These are phyloP conservation scores for Medicago lupulina DNA, from an alignment of 306 rosid genomes.

Conservation along the genomic window DNA sequence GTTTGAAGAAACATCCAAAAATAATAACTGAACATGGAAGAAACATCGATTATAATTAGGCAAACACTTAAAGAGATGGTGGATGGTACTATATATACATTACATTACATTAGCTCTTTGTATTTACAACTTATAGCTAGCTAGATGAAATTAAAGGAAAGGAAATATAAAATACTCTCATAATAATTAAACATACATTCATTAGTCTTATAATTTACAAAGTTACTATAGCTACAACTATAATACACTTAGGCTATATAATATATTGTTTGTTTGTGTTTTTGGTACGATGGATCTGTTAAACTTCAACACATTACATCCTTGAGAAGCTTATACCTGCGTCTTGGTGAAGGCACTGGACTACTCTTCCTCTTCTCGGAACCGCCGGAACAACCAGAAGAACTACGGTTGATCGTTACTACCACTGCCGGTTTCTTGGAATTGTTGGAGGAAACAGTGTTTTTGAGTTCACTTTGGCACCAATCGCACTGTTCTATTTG, in stretches of 20 bases:
- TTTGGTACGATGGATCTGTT: no score
- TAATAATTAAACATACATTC: constrained; percentile 1
- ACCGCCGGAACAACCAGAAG: constrained; percentile 58
- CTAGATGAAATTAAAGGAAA: not conserved
- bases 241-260: not conserved
- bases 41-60: no score
- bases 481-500: constrained; percentile 81
- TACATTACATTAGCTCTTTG: no score
- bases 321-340: constrained; percentile 99
- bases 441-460: constrained; percentile 42
- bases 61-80: no score
- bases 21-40: no score
- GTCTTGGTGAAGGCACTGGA: constrained; percentile 78
- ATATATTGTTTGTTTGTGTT: no score
- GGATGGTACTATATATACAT: no score
- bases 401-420: constrained; percentile 41
- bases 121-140: no score
- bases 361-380: constrained; percentile 51
- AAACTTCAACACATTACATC: constrained; percentile 77
- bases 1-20: no score
- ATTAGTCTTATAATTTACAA: constrained; percentile 30
- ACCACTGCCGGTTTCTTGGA: constrained; percentile 49
- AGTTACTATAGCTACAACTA: constrained; percentile 1
- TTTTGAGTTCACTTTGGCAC: constrained; percentile 76
- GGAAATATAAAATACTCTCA: not conserved